Conservation (phyloP, 1,139 yeast species). For the Magnusiomyces clavatus region DNA sequence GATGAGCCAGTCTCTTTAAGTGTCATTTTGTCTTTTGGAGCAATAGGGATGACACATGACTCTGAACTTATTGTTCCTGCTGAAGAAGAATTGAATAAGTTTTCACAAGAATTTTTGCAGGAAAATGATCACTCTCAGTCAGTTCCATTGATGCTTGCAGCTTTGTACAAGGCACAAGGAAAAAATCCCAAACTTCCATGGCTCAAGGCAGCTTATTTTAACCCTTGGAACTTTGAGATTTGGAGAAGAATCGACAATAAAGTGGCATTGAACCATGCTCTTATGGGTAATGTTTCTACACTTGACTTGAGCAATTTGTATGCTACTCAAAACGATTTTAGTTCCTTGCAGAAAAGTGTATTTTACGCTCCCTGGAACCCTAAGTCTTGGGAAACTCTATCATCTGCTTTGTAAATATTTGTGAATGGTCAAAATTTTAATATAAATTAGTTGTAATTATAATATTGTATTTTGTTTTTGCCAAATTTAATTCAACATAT, state of each 20-base stretch:
- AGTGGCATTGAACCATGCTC: slow-evolving; percentile 49
- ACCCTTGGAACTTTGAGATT: slow-evolving; percentile 59
- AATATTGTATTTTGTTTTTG: no score
- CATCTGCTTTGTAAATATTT: slow-evolving; percentile 1
- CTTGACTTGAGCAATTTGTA: slow-evolving; percentile 47
- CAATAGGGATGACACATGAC: slow-evolving; percentile 62
- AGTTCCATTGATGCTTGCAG: slow-evolving; percentile 46
- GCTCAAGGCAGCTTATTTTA: slow-evolving; percentile 64
- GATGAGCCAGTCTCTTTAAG: slow-evolving; percentile 48
- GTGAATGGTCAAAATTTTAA: not conserved
- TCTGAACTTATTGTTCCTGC: slow-evolving; percentile 55
- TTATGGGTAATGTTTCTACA: slow-evolving; percentile 40
- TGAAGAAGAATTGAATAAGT: slow-evolving; percentile 52
- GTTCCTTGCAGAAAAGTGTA: slow-evolving; percentile 54
- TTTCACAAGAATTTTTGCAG: slow-evolving; percentile 43
- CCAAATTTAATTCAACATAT: no score
- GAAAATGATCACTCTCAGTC: slow-evolving; percentile 42
- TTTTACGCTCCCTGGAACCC: slow-evolving; percentile 41
- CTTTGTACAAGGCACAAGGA: slow-evolving; percentile 26
- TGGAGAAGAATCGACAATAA: slow-evolving; percentile 58
- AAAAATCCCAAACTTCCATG: slow-evolving; percentile 35
- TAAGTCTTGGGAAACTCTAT: slow-evolving; percentile 18
- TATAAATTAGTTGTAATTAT: no score
- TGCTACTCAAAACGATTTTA: slow-evolving; percentile 36
- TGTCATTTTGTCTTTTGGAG: slow-evolving; percentile 69